These are phyloP conservation scores for Balakata baccata DNA, from an alignment of 345 rosid genomes.

Conservation along the genomic window DNA sequence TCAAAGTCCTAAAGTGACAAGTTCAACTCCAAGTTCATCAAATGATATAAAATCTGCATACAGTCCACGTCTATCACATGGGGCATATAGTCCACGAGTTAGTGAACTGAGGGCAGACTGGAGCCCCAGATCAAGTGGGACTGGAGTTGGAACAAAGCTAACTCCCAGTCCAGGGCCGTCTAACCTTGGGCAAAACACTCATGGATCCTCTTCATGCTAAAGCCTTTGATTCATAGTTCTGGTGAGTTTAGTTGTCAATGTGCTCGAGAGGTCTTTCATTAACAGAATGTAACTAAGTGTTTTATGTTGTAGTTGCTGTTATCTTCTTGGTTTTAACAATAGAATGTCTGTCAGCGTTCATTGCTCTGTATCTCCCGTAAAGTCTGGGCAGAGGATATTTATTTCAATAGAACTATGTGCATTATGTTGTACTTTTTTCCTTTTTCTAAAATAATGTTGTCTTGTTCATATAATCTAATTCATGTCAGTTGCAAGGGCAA, in stretches of 20 bases:
- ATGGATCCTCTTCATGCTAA: conserved; percentile 36
- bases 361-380: conserved; percentile 1
- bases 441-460: neutral
- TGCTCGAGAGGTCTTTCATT: conserved; percentile 49
- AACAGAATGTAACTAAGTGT: conserved; percentile 18
- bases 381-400: conserved; percentile 17
- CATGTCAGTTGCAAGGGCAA: conserved; percentile 1
- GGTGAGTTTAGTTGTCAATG: conserved; percentile 25
- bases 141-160: conserved; percentile 31
- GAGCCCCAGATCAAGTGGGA: conserved; percentile 33
- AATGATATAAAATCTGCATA: conserved; percentile 37
- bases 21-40: conserved; percentile 38
- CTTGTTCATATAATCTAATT: neutral
- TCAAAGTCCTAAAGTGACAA: conserved; percentile 57
- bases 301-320: conserved; percentile 12
- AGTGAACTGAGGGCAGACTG: conserved; percentile 25
- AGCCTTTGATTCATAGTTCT: conserved; percentile 8
- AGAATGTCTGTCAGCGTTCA: conserved; percentile 9
- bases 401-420: conserved; percentile 11
- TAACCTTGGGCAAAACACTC: conserved; percentile 34
- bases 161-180: conserved; percentile 56
- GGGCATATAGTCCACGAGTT: conserved; percentile 41
- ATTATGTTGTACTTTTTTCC: neutral
- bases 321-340: conserved; percentile 16
- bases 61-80: conserved; percentile 41